Evolutionary conservation across 495 filamentous ascomycete species (phyloP).

Genomic region (Copromyces sp.): DNA sequence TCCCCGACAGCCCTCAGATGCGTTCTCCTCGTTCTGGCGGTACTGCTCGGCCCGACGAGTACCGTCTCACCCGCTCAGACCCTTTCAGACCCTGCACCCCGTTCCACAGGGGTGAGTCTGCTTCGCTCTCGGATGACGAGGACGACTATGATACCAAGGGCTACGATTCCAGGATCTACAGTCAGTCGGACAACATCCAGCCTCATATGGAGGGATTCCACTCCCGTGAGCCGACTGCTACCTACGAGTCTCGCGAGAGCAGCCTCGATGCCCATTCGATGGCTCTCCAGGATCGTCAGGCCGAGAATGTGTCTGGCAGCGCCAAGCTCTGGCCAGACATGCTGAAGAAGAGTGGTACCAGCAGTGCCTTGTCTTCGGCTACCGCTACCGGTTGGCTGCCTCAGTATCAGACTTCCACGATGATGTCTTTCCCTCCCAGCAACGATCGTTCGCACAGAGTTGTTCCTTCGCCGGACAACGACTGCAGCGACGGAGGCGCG

Average conservation of each 20-base stretch:
- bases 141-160: slow-evolving; percentile 11
- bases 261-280: slow-evolving; percentile 7
- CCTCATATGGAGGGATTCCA: not conserved
- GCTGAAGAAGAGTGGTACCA: slow-evolving; percentile 33
- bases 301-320: slow-evolving; percentile 9
- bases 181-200: slow-evolving; percentile 8
- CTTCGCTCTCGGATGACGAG: slow-evolving; percentile 8
- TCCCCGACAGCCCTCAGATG: not conserved
- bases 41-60: slow-evolving; percentile 4
- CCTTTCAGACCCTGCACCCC: slow-evolving; percentile 28
- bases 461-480: slow-evolving; percentile 14
- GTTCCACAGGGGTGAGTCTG: slow-evolving; percentile 9
- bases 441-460: not conserved
- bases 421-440: not conserved
- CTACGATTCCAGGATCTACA: slow-evolving; percentile 15
- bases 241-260: slow-evolving; percentile 9
- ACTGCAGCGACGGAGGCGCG: slow-evolving; percentile 12
- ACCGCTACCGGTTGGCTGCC: slow-evolving; percentile 38
- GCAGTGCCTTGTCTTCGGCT: slow-evolving; percentile 34
- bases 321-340: slow-evolving; percentile 32
- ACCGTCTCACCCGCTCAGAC: slow-evolving; percentile 21
- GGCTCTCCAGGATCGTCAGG: slow-evolving; percentile 14
- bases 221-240: not conserved
- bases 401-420: slow-evolving; percentile 20
- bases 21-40: slow-evolving; percentile 1